phyloP scores from a whole-genome alignment of 78 protist species.

The Bigelowiella natans region DNA sequence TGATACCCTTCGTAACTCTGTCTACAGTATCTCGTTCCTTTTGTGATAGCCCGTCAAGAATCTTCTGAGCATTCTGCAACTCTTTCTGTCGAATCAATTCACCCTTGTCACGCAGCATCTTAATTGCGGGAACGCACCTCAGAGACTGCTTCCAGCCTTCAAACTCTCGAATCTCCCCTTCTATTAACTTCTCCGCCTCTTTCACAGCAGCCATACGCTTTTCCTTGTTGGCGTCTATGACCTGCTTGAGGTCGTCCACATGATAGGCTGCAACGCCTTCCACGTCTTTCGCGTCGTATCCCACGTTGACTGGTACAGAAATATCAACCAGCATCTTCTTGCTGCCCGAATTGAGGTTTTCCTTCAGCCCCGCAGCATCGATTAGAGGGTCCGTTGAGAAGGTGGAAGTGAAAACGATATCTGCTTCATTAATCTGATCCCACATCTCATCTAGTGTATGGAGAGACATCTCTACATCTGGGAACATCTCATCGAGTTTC shows the following conservation, averaged over 20 bases:
- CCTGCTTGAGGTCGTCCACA: constrained; percentile 45
- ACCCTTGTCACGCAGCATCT: constrained; percentile 16
- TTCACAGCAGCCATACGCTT: not conserved
- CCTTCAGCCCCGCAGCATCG: not conserved
- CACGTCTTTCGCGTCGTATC: not conserved
- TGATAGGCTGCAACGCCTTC: constrained; percentile 20
- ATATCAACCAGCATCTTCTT: constrained; percentile 22
- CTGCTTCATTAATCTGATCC: not conserved
- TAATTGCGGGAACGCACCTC: constrained; percentile 19
- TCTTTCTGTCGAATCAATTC: constrained; percentile 20
- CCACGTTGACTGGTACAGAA: constrained; percentile 35
- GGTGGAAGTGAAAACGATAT: constrained; percentile 31
- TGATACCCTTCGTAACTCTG: constrained; percentile 24
- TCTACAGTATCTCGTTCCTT: constrained; percentile 26
- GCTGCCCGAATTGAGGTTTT: not conserved
- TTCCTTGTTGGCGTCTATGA: constrained; percentile 38
- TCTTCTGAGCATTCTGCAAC: not conserved
- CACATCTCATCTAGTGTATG: not conserved
- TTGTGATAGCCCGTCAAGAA: not conserved
- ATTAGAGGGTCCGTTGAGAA: constrained; percentile 16
- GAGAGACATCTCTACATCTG: constrained; percentile 3
- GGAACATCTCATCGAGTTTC: constrained; percentile 17
- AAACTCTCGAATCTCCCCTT: not conserved
- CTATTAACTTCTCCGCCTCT: constrained; percentile 37
- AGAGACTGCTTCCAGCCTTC: constrained; percentile 16